phyloP scores from a whole-genome alignment of 23 red algal species.

The Gracilariopsis chorda region DNA sequence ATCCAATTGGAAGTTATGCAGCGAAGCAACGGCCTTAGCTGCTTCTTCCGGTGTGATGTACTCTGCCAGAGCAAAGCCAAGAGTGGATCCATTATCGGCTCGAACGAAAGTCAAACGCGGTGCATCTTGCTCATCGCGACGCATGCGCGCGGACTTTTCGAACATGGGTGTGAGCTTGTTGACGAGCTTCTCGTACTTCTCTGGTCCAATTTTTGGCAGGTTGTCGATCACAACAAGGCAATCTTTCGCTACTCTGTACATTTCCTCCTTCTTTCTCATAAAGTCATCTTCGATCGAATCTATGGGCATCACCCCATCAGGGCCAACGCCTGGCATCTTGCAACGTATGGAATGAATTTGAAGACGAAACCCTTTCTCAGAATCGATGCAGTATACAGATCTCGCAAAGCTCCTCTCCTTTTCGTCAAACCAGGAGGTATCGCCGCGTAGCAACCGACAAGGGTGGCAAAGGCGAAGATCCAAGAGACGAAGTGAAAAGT shows the following conservation, averaged over 20 bases:
- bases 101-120: slow-evolving; percentile 54
- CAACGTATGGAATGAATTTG: no score
- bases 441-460: no score
- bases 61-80: slow-evolving; percentile 86
- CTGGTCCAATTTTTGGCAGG: slow-evolving; percentile 74
- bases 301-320: not conserved
- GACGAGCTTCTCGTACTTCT: slow-evolving; percentile 84
- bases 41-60: slow-evolving; percentile 83
- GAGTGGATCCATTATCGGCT: slow-evolving; percentile 48
- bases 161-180: slow-evolving; percentile 67
- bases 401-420: no score
- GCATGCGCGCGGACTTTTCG: slow-evolving; percentile 37
- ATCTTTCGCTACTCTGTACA: slow-evolving; percentile 62
- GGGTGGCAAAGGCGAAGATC: no score
- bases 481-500: no score
- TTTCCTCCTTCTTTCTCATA: slow-evolving; percentile 50
- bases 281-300: slow-evolving; percentile 63
- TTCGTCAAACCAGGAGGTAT: no score
- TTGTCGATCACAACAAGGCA: slow-evolving; percentile 84
- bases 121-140: slow-evolving; percentile 7
- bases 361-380: no score
- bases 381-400: no score
- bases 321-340: slow-evolving; percentile 48
- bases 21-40: slow-evolving; percentile 59
- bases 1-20: slow-evolving; percentile 84